phyloP scores from a whole-genome alignment of 331 rosid genomes.

The Quercus lobata region DNA sequence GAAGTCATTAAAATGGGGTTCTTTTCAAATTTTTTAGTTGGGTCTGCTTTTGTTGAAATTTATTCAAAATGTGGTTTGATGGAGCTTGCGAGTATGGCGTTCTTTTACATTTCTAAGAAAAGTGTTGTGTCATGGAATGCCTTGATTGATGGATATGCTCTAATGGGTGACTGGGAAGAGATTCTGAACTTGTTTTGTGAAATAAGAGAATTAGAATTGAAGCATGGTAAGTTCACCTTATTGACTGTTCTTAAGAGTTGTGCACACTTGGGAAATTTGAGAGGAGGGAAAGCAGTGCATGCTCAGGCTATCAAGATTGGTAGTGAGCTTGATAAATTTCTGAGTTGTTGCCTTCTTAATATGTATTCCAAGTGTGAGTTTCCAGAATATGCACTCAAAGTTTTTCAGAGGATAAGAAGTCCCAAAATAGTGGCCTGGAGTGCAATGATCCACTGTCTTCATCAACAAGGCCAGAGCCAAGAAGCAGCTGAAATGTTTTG shows the following conservation, averaged over 20 bases:
- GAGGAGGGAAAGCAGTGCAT: constrained; percentile 47
- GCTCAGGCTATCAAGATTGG: constrained; percentile 46
- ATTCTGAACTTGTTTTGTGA: constrained; percentile 38
- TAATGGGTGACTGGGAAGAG: constrained; percentile 34
- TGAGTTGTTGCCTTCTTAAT: constrained; percentile 52
- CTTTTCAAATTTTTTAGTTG: constrained; percentile 41
- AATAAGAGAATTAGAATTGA: constrained; percentile 43
- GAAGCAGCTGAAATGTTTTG: constrained; percentile 49
- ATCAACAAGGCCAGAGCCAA: constrained; percentile 46
- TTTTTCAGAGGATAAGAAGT: constrained; percentile 36
- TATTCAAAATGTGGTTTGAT: constrained; percentile 58
- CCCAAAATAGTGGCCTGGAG: constrained; percentile 71
- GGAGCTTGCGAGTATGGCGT: constrained; percentile 42
- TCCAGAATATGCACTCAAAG: constrained; percentile 46
- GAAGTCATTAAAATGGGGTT: constrained; percentile 45
- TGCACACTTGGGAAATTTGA: constrained; percentile 41
- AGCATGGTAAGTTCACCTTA: constrained; percentile 44
- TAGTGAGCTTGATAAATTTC: constrained; percentile 42
- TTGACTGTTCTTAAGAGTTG: constrained; percentile 60
- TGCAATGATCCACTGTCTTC: constrained; percentile 62
- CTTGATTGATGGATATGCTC: constrained; percentile 55
- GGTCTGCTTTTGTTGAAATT: constrained; percentile 58
- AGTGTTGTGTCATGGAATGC: constrained; percentile 66
- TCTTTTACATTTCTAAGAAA: constrained; percentile 53
- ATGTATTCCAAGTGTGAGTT: constrained; percentile 53